Conservation (phyloP, 2,329 filamentous ascomycete species). For the Fusarium euwallaceae region DNA sequence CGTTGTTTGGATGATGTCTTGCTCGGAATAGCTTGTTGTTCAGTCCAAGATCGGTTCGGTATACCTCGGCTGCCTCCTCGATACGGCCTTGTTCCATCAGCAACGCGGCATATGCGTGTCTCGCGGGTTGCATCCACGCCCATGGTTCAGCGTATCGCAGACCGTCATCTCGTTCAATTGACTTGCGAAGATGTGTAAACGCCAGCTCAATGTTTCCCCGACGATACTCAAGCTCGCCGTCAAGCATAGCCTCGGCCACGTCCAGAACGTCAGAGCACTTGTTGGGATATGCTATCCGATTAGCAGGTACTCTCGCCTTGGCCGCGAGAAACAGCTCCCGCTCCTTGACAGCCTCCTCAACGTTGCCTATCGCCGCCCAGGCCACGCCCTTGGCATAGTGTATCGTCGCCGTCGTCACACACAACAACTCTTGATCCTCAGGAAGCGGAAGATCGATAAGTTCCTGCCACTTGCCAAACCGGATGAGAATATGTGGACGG, state of each 20-base stretch:
- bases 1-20: constrained; percentile 76
- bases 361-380: constrained; percentile 66
- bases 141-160: constrained; percentile 80
- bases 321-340: constrained; percentile 65
- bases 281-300: constrained; percentile 77
- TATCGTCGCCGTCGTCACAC: constrained; percentile 74
- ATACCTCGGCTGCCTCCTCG: constrained; percentile 67
- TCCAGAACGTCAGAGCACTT: constrained; percentile 71
- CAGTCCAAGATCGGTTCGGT: constrained; percentile 71
- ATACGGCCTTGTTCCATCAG: constrained; percentile 72
- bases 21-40: constrained; percentile 70
- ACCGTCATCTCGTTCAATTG: constrained; percentile 69
- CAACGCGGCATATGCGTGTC: constrained; percentile 77
- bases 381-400: constrained; percentile 79
- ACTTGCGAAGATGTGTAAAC: constrained; percentile 67
- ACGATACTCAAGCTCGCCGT: constrained; percentile 79
- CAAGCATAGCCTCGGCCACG: constrained; percentile 74
- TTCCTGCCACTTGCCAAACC: constrained; percentile 79
- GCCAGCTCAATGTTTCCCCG: constrained; percentile 68
- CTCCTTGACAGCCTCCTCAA: constrained; percentile 65
- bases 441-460: constrained; percentile 69
- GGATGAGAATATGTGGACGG: constrained; percentile 75
- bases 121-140: constrained; percentile 81
- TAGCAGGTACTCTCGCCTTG: constrained; percentile 62
- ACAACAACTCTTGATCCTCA: constrained; percentile 69